phyloP scores from a whole-genome alignment of 495 filamentous ascomycete genomes.

The Pseudoneurospora amorphoporcata region DNA sequence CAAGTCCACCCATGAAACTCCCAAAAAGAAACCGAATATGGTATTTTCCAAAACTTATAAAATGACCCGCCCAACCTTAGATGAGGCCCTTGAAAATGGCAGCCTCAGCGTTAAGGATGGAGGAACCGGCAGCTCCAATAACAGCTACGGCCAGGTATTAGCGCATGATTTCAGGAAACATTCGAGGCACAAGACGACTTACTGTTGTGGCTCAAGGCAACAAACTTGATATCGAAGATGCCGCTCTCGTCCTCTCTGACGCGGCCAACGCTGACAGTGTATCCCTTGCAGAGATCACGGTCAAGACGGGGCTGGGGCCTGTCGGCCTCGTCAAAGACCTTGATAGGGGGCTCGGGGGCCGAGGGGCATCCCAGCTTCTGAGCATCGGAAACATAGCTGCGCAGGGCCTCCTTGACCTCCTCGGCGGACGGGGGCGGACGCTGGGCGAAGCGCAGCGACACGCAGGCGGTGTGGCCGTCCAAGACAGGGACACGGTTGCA shows the following conservation, averaged over 20 bases:
- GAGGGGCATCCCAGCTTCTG: slow-evolving; percentile 66
- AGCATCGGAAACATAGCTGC: slow-evolving; percentile 64
- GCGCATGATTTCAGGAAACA: neutral
- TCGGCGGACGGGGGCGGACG: slow-evolving; percentile 45
- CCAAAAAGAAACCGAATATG: neutral
- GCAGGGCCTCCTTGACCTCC: slow-evolving; percentile 57
- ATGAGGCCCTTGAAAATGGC: slow-evolving; percentile 82
- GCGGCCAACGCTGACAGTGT: slow-evolving; percentile 72
- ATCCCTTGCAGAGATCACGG: slow-evolving; percentile 61
- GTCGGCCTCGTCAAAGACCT: slow-evolving; percentile 70
- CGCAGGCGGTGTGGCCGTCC: slow-evolving; percentile 77
- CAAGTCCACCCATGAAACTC: neutral
- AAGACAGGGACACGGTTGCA: slow-evolving; percentile 77
- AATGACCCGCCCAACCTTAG: slow-evolving; percentile 26
- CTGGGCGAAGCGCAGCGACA: slow-evolving; percentile 63
- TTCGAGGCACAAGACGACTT: slow-evolving; percentile 21
- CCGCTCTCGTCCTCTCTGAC: slow-evolving; percentile 64
- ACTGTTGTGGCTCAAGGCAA: slow-evolving; percentile 77
- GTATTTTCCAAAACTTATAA: neutral
- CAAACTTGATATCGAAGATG: slow-evolving; percentile 76
- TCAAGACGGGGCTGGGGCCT: slow-evolving; percentile 80
- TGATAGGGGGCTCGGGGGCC: slow-evolving; percentile 61
- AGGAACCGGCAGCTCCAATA: slow-evolving; percentile 89
- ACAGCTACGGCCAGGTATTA: slow-evolving; percentile 44
- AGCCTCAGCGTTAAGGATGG: slow-evolving; percentile 88